Base-by-base conservation (phyloP, 768 basidiomycete genomes). In the Gautieria morchelliformis region DNA sequence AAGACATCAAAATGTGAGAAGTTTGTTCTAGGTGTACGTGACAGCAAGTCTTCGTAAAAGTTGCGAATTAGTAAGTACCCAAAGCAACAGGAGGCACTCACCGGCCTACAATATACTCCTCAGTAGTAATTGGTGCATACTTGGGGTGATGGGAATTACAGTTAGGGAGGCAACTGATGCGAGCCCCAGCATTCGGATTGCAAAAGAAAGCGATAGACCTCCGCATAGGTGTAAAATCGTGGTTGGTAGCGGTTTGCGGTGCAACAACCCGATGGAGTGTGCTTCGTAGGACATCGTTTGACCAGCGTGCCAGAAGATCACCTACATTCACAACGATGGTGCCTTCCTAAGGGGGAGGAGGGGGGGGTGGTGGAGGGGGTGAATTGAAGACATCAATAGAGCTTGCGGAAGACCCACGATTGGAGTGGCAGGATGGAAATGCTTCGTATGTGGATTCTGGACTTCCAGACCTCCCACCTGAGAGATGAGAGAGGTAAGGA, bases 121-220 rank as follows among this genome's bases (percentile, higher is more conserved):
- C 87, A 2, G 89, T 80, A 52, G 80, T 85, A 53, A 91, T 74
- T 1, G 87, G 70, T n/a, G 77, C 71, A 66, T 91, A 89, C 70
- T 85, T 89, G 10, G 75, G 70, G 53, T 71, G 70, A 32, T 69
- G 65, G 32, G 69, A 69, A 37, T 62, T 60, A 61, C 81, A 82
- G 56, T 79, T 86, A 19, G 89, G 87, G 27, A 92, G 69, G 61
- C 89, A 88, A 15, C 81, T 73, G 55, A 93, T 83, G 58, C 76
- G 72, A 14, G 86, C 73, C 42, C 76, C 76, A 63, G 79, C 81
- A 61, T 91, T 89, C 4, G 89, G 89, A 63, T 87, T 91, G 74
- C 86, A 89, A 71, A 93, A 93, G 74, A 88, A 93, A 8, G 87
- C 90, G 52, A 92, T 85, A 9, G 87, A 89, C 65, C 89, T 87